These are phyloP conservation scores for Rhizophora mangle DNA, from an alignment of 345 rosid species.

Conservation along the genomic window DNA sequence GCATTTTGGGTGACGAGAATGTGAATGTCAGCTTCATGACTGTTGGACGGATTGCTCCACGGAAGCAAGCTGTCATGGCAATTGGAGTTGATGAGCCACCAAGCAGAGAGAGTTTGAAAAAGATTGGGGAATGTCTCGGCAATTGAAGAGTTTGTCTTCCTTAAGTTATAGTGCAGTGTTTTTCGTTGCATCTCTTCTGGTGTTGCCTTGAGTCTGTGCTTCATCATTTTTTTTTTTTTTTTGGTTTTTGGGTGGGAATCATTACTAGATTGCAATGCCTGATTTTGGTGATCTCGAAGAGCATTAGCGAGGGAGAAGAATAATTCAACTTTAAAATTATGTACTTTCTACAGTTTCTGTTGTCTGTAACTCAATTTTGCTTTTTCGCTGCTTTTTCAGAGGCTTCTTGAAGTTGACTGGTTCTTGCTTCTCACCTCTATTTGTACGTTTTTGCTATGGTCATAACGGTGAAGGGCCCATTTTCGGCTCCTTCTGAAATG, in stretches of 20 bases:
- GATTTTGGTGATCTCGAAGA: neutral
- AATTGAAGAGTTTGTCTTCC: slow-evolving; percentile 72
- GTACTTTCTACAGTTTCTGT: neutral
- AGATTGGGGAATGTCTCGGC: slow-evolving; percentile 65
- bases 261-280: neutral
- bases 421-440: too few relatives aligned
- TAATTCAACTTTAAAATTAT: neutral
- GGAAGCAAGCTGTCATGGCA: slow-evolving; percentile 83
- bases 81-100: slow-evolving; percentile 80
- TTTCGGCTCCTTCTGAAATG: too few relatives aligned
- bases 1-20: slow-evolving; percentile 66
- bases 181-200: too few relatives aligned
- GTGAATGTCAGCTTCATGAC: slow-evolving; percentile 85
- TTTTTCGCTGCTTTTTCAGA: too few relatives aligned
- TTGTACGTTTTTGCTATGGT: too few relatives aligned
- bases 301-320: neutral
- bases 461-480: too few relatives aligned
- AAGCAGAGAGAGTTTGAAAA: slow-evolving; percentile 47
- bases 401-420: too few relatives aligned
- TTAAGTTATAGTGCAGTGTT: slow-evolving; percentile 43
- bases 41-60: slow-evolving; percentile 78
- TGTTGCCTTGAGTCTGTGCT: neutral
- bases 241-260: neutral
- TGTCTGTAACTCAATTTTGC: neutral
- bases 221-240: neutral